Conservation (phyloP, 768 basidiomycete species). For the Tylopilus felleus region DNA sequence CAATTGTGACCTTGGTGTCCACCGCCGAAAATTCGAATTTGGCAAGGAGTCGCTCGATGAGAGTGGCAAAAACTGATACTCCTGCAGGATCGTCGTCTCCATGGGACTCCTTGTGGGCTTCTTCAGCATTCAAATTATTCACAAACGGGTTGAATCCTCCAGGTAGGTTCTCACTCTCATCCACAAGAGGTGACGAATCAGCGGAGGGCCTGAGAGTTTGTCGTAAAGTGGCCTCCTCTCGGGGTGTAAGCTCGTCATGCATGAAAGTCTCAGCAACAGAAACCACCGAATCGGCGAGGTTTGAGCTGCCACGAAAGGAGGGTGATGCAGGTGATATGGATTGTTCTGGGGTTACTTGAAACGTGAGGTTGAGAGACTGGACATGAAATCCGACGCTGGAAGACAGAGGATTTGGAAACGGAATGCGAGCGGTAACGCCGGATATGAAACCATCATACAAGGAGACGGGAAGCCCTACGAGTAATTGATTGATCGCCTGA, state of each 20-base stretch:
- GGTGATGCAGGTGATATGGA: constrained; percentile 8
- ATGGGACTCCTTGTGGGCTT: constrained; percentile 26
- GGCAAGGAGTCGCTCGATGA: constrained; percentile 75
- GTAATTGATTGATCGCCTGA: constrained; percentile 75
- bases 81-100: constrained; percentile 64
- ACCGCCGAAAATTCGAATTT: constrained; percentile 74
- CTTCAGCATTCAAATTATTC: constrained; percentile 31
- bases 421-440: constrained; percentile 73
- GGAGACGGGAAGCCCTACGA: constrained; percentile 62
- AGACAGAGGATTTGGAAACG: constrained; percentile 81
- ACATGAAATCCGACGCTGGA: constrained; percentile 69
- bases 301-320: constrained; percentile 25
- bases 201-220: constrained; percentile 59
- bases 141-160: constrained; percentile 64
- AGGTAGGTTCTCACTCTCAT: constrained; percentile 49
- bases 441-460: constrained; percentile 72
- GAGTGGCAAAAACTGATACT: constrained; percentile 74
- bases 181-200: constrained; percentile 25
- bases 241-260: constrained; percentile 70
- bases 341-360: constrained; percentile 41
- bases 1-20: constrained; percentile 63
- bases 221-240: constrained; percentile 68
- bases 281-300: constrained; percentile 74
- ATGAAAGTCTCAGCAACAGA: constrained; percentile 86
- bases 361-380: constrained; percentile 64